Conservation (phyloP, 2,329 filamentous ascomycete species). For the Diaporthe sp. region DNA sequence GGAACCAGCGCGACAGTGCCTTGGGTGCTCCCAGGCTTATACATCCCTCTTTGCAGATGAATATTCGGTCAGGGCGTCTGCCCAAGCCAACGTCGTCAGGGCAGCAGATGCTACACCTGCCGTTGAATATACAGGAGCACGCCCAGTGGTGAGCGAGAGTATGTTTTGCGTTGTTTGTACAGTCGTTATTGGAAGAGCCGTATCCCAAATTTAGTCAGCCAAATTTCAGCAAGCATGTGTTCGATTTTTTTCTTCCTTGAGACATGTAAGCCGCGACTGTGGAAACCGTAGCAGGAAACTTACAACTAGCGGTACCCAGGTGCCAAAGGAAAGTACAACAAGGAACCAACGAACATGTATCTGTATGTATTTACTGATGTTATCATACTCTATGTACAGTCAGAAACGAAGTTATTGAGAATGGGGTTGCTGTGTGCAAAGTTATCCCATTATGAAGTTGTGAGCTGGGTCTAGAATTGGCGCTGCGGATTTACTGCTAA, state of each 20-base stretch:
- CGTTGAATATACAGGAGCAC: conserved; percentile 28
- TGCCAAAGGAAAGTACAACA: too few species aligned
- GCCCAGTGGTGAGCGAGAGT: neutral
- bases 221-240: neutral
- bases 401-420: too few species aligned
- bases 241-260: neutral
- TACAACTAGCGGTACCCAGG: too few species aligned
- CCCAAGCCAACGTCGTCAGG: conserved; percentile 52
- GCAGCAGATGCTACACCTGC: conserved; percentile 51
- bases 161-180: neutral
- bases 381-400: too few species aligned
- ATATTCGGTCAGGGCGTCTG: conserved; percentile 63
- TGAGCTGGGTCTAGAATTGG: too few species aligned
- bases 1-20: conserved; percentile 58
- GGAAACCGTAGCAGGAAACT: too few species aligned
- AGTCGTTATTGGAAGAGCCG: neutral
- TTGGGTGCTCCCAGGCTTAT: conserved; percentile 62
- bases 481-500: too few species aligned
- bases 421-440: too few species aligned
- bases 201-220: neutral
- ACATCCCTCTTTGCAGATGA: conserved; percentile 66
- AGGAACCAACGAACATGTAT: too few species aligned
- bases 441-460: too few species aligned
- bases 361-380: too few species aligned
- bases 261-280: too few species aligned